Evolutionary conservation across 2,329 filamentous ascomycete species (phyloP), one percentile per base, ranked within the genome.

Genomic region (Myriosclerotinia scirpicola): DNA sequence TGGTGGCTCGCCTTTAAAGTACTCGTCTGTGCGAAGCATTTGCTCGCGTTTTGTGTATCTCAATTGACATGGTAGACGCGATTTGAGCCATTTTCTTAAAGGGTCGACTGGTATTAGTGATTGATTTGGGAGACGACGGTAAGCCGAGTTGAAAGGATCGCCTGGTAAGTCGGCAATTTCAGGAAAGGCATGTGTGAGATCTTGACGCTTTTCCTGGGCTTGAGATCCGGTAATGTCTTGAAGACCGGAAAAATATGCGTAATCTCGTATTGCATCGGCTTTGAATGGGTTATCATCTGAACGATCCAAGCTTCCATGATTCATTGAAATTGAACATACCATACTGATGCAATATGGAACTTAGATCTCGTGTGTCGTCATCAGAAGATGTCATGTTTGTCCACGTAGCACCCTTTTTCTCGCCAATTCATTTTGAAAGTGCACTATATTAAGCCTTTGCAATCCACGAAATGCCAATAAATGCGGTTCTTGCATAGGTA

Each of bases 211-310:
- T 60, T 30, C 44, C 0, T 60, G 26, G 26, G 58, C 42, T 4
- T 50, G 58, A 22, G 30, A 60, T 1, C 30, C 40, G 6, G 26
- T 17, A 2, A 60, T 60, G n/a, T 36, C n/a, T 38, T 38, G 58
- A 15, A 34, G 58, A n/a, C 20, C 7, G 2, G 42, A 50, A 2
- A 59, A 7, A 7, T 34, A 59, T 4, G 22, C 22, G 34, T 59
- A 60, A 38, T 60, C 56, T 48, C 56, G 42, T 20, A 50, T 44
- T 30, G 55, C 55, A 8, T 59, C 40, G 55, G 54, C 54, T 55
- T 55, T 22, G 14, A 6, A 40, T n/a, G 17, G 22, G 14, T 54
- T 5, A 22, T 22, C 30, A 40, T 40, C 26, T 55, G 36, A 22
- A 2, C 12, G 22, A 40, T 40, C 6, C 9, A 55, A 22, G 5